phyloP scores from a whole-genome alignment of 208 protist species.

The Trypanosoma mega region DNA sequence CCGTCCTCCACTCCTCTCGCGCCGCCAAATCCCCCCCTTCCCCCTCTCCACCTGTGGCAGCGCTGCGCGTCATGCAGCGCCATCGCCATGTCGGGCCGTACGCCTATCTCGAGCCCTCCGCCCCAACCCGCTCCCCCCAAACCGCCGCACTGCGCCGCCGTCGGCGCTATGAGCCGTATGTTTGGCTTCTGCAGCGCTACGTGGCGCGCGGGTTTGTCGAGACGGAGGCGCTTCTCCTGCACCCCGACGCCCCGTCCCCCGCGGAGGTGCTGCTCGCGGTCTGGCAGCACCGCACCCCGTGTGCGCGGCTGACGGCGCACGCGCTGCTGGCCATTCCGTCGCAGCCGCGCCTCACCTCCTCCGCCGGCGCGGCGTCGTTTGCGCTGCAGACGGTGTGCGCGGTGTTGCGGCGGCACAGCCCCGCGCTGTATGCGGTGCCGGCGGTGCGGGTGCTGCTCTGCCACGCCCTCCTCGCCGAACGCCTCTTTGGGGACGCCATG shows the following conservation, averaged over 20 bases:
- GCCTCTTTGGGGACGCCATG: constrained; percentile 42
- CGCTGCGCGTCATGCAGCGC: constrained; percentile 16
- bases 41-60: constrained; percentile 14
- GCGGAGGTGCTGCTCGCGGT: constrained; percentile 49
- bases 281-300: constrained; percentile 48
- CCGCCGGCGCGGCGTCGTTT: constrained; percentile 24
- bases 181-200: constrained; percentile 51
- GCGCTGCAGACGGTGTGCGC: constrained; percentile 27
- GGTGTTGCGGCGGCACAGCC: constrained; percentile 21
- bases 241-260: constrained; percentile 64
- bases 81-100: too few species aligned
- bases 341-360: constrained; percentile 23
- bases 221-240: constrained; percentile 38
- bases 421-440: constrained; percentile 38
- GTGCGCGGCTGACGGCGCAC: constrained; percentile 34
- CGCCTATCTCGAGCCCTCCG: not conserved
- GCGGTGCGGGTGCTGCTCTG: constrained; percentile 47
- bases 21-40: too few species aligned
- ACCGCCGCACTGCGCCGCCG: constrained; percentile 19
- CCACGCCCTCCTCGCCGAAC: constrained; percentile 43
- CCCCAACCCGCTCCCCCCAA: not conserved
- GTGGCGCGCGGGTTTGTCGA: constrained; percentile 52
- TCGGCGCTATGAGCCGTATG: constrained; percentile 58
- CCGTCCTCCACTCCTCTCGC: too few species aligned
- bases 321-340: constrained; percentile 35